phyloP scores from a whole-genome alignment of 2,329 filamentous ascomycete genomes.

The Colletotrichum sp. region DNA sequence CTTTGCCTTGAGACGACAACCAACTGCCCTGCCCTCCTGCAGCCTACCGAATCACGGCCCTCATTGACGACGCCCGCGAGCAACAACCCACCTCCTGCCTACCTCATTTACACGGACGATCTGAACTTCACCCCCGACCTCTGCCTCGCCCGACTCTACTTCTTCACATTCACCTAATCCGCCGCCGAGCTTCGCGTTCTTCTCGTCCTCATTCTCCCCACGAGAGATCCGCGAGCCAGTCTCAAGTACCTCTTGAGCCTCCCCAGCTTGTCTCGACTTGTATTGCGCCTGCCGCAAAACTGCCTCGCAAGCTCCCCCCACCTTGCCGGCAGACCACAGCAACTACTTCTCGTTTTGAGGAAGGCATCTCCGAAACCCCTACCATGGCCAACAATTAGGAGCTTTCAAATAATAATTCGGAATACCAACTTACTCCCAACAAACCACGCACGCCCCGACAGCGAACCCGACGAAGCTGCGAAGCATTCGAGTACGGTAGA shows the following conservation, averaged over 20 bases:
- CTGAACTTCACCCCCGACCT: neutral
- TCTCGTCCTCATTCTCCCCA: neutral
- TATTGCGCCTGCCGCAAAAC: neutral
- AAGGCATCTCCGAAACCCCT: neutral
- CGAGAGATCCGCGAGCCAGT: neutral
- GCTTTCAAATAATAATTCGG: neutral
- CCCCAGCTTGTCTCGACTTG: neutral
- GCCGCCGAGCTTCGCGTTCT: neutral
- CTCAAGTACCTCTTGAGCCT: neutral
- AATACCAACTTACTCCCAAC: neutral
- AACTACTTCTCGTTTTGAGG: neutral
- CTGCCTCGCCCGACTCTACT: neutral
- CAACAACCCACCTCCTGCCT: slow-evolving; percentile 6
- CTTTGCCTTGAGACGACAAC: neutral
- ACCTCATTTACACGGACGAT: slow-evolving; percentile 19
- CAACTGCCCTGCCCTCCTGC: neutral
- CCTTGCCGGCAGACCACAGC: neutral
- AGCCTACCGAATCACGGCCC: slow-evolving; percentile 15
- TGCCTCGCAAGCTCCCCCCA: neutral
- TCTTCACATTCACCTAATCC: neutral
- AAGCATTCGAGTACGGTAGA: neutral
- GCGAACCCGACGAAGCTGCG: neutral
- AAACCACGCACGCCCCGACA: neutral
- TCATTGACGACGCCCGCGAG: slow-evolving; percentile 14
- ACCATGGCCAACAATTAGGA: slow-evolving; percentile 6